These are phyloP conservation scores for Dendryphion nanum DNA, from an alignment of 2,329 filamentous ascomycete species.

Conservation along the genomic window DNA sequence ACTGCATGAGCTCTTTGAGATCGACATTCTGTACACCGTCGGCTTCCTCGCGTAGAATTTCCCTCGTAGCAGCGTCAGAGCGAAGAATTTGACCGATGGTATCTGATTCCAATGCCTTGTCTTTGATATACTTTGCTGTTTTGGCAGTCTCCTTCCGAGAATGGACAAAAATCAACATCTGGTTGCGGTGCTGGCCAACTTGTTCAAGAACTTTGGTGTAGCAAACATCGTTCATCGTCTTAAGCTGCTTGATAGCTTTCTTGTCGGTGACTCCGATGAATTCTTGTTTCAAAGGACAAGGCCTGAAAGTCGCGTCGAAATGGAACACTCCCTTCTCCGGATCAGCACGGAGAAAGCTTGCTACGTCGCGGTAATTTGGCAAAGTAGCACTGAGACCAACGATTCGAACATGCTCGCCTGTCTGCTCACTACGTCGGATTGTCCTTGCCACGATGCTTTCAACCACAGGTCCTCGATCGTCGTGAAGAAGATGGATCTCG, in stretches of 20 bases:
- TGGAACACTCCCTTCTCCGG: constrained; percentile 85
- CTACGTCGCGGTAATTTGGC: constrained; percentile 95
- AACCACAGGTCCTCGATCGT: constrained; percentile 92
- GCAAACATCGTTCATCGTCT: constrained; percentile 99
- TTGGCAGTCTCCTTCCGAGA: constrained; percentile 98
- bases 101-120: constrained; percentile 95
- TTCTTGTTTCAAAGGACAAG: constrained; percentile 92
- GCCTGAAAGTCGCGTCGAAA: constrained; percentile 90
- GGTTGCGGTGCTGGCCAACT: constrained; percentile 86
- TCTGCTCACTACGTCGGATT: constrained; percentile 89
- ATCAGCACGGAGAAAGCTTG: constrained; percentile 90
- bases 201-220: constrained; percentile 98
- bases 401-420: constrained; percentile 86
- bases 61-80: constrained; percentile 86
- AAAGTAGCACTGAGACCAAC: constrained; percentile 92
- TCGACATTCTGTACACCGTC: constrained; percentile 80
- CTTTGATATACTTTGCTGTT: constrained; percentile 91
- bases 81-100: constrained; percentile 95
- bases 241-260: constrained; percentile 97
- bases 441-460: constrained; percentile 97
- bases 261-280: constrained; percentile 97
- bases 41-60: constrained; percentile 82
- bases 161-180: constrained; percentile 99
- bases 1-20: constrained; percentile 89
- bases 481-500: constrained; percentile 95